Base-by-base conservation (phyloP, 202 grass and related monocot genomes). In the Elaeis oleifera region DNA sequence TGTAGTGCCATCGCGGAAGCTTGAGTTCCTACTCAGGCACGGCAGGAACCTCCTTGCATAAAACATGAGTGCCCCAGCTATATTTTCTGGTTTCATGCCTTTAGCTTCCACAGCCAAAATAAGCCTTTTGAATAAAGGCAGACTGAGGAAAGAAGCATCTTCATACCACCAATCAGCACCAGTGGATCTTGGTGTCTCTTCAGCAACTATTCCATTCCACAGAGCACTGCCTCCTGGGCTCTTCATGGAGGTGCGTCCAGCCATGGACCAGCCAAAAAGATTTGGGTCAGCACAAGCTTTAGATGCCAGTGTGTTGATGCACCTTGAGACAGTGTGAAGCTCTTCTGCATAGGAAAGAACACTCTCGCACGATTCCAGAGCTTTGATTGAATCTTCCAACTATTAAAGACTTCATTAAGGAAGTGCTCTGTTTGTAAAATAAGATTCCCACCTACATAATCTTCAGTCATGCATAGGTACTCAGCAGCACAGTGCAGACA, bases 401-500 rank as follows among this genome's bases (percentile, higher is more conserved):
- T 79, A 53, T 68, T 59, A 4, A 96, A 74, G 48, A 89, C 50
- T 50, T 67, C 73, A 58, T 78, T 76, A 2, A 96, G 79, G 79
- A 96, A 91, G n/a, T 71, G 79, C 73, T 90, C 92, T 15, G 92
- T 73, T 69, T 76, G 87, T 36, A 82, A 63, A 50, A 96, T 91
- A 11, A 96, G 85, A 78, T 91, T 96, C 26, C 81, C 79, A 60
- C 86, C 74, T 13, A 76, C 85, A 58, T 83, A 81, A 31, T 96
- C 87, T 76, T 96, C 92, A n/a, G 87, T 91, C 92, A 96, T 96
- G 44, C 61, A 69, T 4, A 96, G 83, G 80, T 83, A 83, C 75
- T 89, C 81, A 7, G 92, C 84, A 13, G 92, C 84, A 66, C 92
- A 96, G 0, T 84, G 84, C 28, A 91, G 63, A 60, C 74, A 71